These are phyloP conservation scores for Cercophora sp. DNA, from an alignment of 495 filamentous ascomycete species.

Conservation along the genomic window DNA sequence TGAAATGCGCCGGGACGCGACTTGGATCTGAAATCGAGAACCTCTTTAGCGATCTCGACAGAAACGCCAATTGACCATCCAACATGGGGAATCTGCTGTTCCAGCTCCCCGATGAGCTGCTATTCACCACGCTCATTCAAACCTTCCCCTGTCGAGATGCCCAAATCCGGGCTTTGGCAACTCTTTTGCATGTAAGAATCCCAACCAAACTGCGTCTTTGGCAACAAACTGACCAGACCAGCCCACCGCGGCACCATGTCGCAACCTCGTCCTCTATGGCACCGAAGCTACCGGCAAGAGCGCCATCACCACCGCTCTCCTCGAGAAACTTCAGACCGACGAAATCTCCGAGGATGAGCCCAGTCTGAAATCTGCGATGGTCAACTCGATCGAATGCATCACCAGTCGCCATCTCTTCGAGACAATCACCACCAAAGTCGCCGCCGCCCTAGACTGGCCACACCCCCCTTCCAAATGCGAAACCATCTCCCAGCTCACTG, in stretches of 20 bases:
- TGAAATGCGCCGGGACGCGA: no score
- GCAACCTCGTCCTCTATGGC: slow-evolving; percentile 73
- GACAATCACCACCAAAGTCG: slow-evolving; percentile 51
- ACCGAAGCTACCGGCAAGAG: slow-evolving; percentile 92
- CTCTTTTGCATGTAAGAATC: slow-evolving; percentile 55
- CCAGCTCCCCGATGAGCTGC: slow-evolving; percentile 49
- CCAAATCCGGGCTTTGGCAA: slow-evolving; percentile 60
- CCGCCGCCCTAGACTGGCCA: slow-evolving; percentile 48
- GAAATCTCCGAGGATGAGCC: slow-evolving; percentile 8
- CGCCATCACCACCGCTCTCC: slow-evolving; percentile 59
- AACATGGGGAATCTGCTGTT: slow-evolving; percentile 30
- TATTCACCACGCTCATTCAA: slow-evolving; percentile 47
- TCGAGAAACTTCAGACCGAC: slow-evolving; percentile 34
- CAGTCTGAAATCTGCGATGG: slow-evolving; percentile 59
- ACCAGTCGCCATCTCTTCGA: slow-evolving; percentile 85
- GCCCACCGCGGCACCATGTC: slow-evolving; percentile 43
- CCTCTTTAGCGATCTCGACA: no score
- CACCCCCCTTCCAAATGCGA: slow-evolving; percentile 59
- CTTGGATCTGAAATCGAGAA: no score
- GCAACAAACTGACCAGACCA: slow-evolving; percentile 15
- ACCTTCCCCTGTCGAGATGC: slow-evolving; percentile 58
- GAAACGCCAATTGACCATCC: no score
- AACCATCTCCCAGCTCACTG: slow-evolving; percentile 66
- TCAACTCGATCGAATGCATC: slow-evolving; percentile 81
- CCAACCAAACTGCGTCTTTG: not conserved